Percentiles rank a stretch among this genome's conserved stretches.
Conservation (phyloP, 208 protist genomes). For the Trypanosoma melophagium region DNA sequence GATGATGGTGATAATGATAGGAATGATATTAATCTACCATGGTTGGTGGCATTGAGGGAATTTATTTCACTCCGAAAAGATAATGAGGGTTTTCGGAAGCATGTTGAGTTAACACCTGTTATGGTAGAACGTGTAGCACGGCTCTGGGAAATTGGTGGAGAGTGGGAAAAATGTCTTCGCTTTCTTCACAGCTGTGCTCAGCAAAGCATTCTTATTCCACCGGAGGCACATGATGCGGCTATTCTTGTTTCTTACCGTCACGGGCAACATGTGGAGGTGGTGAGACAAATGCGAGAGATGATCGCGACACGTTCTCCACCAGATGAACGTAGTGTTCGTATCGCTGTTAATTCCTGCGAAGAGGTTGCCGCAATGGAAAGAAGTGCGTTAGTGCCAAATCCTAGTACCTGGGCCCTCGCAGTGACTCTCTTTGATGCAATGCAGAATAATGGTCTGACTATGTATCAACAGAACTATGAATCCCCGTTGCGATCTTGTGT, state of each 20-base stretch:
- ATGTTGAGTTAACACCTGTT: constrained; percentile 55
- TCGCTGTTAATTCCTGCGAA: constrained; percentile 48
- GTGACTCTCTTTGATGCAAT: constrained; percentile 57
- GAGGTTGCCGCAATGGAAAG: constrained; percentile 46
- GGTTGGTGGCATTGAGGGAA: constrained; percentile 43
- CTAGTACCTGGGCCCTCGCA: constrained; percentile 42
- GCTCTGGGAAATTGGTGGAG: constrained; percentile 45
- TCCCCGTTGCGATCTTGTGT: constrained; percentile 63
- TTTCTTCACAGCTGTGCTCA: constrained; percentile 42
- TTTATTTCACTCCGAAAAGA: constrained; percentile 42
- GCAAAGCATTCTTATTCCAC: constrained; percentile 51
- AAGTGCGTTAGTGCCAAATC: background rate
- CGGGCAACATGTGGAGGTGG: constrained; percentile 39
- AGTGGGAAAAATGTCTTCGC: constrained; percentile 52
- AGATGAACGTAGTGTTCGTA: constrained; percentile 63
- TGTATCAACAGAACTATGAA: constrained; percentile 79
- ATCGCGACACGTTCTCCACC: constrained; percentile 53
- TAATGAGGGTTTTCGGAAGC: constrained; percentile 29
- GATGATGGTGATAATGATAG: background rate
- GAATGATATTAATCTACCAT: constrained; percentile 16
- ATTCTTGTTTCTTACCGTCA: constrained; percentile 56
- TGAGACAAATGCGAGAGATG: constrained; percentile 43
- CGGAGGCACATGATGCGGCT: constrained; percentile 67
- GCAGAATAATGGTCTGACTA: constrained; percentile 53
- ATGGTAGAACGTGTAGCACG: constrained; percentile 50